Percentiles rank a stretch among this genome's conserved stretches.
Evolutionary conservation across 805 yeast species (phyloP).

Genomic region (Millerago galiae): DNA sequence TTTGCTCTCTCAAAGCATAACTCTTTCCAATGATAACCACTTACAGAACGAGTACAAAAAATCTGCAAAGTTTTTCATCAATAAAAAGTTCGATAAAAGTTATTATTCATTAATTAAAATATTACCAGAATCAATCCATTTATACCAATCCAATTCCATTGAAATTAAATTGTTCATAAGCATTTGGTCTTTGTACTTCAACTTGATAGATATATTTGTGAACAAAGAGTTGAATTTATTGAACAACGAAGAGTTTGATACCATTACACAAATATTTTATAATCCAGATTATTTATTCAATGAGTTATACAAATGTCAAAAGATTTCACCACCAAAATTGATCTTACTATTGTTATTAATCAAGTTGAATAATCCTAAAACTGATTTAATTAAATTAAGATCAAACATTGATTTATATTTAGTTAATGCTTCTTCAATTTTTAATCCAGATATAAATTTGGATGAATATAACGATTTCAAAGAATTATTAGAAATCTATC

Average conservation of each 20-base stretch:
- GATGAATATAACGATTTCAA: slow-evolving; percentile 7
- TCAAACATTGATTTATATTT: slow-evolving; percentile 18
- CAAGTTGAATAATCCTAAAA: slow-evolving; percentile 16
- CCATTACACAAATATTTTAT: slow-evolving; percentile 4
- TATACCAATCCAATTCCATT: slow-evolving; percentile 11
- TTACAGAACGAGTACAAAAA: slow-evolving; percentile 11
- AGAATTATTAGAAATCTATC: slow-evolving; percentile 21
- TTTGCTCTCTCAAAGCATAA: too few species aligned
- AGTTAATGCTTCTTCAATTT: slow-evolving; percentile 7
- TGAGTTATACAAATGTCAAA: slow-evolving; percentile 7
- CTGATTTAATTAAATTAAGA: slow-evolving; percentile 14
- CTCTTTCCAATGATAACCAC: too few species aligned
- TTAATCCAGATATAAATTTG: slow-evolving; percentile 1
- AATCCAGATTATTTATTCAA: slow-evolving; percentile 14
- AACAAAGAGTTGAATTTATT: slow-evolving; percentile 9
- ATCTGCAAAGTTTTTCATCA: slow-evolving; percentile 21
- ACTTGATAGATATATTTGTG: slow-evolving; percentile 20
- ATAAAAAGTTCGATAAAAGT: slow-evolving; percentile 20
- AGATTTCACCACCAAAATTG: slow-evolving; percentile 17
- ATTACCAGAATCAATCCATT: slow-evolving; percentile 5
- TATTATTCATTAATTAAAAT: slow-evolving; percentile 5
- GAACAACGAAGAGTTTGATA: slow-evolving; percentile 1
- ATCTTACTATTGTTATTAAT: slow-evolving; percentile 17
- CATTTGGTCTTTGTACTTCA: slow-evolving; percentile 23
- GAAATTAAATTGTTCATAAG: slow-evolving; percentile 12